Evolutionary conservation across 495 filamentous ascomycete genomes (phyloP).

Genomic region (Hyaloscypha variabilis): DNA sequence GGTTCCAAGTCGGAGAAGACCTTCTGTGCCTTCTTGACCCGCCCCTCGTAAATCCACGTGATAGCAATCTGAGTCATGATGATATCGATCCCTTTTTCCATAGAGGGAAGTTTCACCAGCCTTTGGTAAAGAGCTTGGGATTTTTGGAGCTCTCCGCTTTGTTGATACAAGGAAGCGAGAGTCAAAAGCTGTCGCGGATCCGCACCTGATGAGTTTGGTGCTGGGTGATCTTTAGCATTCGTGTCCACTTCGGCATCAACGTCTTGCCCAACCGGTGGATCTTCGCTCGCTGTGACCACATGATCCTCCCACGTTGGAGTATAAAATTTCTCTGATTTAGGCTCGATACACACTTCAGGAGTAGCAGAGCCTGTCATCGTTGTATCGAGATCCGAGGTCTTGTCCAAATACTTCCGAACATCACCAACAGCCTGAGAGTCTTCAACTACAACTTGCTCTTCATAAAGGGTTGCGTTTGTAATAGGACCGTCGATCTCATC

Average conservation of each 20-base stretch:
- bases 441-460: not conserved
- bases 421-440: not conserved
- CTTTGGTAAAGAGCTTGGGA: not conserved
- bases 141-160: not conserved
- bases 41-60: not conserved
- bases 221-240: not conserved
- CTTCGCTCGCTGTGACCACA: too few species aligned
- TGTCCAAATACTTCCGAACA: not conserved
- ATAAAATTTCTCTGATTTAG: not conserved
- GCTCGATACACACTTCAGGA: not conserved
- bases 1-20: not conserved
- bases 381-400: not conserved
- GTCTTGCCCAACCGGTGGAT: too few species aligned
- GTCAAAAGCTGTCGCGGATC: not conserved
- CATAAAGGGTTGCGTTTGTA: not conserved
- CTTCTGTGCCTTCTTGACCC: not conserved
- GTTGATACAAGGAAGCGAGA: not conserved
- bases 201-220: not conserved
- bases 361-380: not conserved
- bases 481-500: not conserved
- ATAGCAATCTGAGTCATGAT: not conserved
- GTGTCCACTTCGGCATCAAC: too few species aligned
- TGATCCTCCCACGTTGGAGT: not conserved
- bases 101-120: not conserved
- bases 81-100: not conserved